Percentiles rank a stretch among this genome's conserved stretches.
Evolutionary conservation across 345 rosid genomes (phyloP).

Genomic region (Arabis alpina): DNA sequence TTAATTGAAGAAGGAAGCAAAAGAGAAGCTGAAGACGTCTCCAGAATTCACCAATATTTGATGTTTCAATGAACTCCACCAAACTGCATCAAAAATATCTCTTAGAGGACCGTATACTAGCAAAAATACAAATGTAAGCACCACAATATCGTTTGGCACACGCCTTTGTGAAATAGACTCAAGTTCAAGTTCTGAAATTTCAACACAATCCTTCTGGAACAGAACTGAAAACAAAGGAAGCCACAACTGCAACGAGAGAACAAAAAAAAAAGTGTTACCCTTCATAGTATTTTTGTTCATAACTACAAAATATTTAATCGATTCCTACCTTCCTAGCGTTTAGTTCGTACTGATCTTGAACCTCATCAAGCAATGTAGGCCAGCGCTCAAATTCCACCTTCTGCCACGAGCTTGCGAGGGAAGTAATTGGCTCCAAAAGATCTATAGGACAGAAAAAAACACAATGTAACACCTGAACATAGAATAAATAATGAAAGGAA

Average conservation of each 20-base stretch:
- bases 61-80: conserved; percentile 80
- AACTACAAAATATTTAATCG: conserved; percentile 10
- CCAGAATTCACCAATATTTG: conserved; percentile 87
- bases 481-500: conserved; percentile 15
- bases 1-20: conserved; percentile 81
- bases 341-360: conserved; percentile 73
- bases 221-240: conserved; percentile 88
- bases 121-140: conserved; percentile 28
- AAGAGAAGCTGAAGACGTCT: conserved; percentile 84
- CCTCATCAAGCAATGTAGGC: conserved; percentile 89
- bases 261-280: conserved; percentile 6
- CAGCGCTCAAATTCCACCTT: conserved; percentile 81
- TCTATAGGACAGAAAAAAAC: conserved; percentile 42
- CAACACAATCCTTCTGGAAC: conserved; percentile 48
- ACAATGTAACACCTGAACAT: conserved; percentile 14
- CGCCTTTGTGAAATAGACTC: conserved; percentile 72
- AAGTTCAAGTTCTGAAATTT: conserved; percentile 47
- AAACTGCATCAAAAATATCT: conserved; percentile 60
- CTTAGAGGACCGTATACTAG: conserved; percentile 33
- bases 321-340: conserved; percentile 78
- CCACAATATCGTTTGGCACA: conserved; percentile 17
- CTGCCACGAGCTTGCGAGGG: conserved; percentile 79
- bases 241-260: conserved; percentile 79
- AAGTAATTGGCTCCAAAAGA: conserved; percentile 65
- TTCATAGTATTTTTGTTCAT: conserved; percentile 24